phyloP scores from a whole-genome alignment of 345 rosid genomes.

The Gossypium thurberi region DNA sequence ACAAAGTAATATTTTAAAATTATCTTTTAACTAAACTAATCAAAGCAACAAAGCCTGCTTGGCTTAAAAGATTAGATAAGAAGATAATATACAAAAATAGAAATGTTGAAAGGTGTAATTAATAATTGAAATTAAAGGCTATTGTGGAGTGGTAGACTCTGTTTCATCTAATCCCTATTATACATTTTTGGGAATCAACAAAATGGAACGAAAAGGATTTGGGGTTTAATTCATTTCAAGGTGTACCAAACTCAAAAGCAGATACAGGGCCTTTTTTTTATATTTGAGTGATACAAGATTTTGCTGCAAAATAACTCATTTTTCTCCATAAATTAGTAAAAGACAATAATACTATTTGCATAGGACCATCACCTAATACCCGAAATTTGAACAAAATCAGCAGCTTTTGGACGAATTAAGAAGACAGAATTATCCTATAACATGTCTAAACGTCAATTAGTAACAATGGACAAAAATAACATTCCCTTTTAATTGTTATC shows the following conservation, averaged over 20 bases:
- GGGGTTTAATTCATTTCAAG: conserved; percentile 5
- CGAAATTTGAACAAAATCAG: background rate
- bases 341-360: background rate
- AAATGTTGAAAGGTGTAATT: background rate
- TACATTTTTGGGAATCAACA: background rate
- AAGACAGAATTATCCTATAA: conserved; percentile 8
- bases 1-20: background rate
- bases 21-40: conserved; percentile 3
- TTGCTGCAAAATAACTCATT: background rate
- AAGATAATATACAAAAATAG: conserved; percentile 15
- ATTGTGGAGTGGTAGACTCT: background rate
- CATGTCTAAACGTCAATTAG: background rate
- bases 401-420: background rate
- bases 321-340: background rate
- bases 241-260: conserved; percentile 4
- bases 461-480: conserved; percentile 6
- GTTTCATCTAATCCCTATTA: background rate
- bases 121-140: background rate
- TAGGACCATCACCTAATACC: background rate
- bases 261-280: background rate
- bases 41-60: conserved; percentile 13
- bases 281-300: background rate
- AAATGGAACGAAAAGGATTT: background rate
- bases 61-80: conserved; percentile 18
- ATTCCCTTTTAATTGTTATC: conserved; percentile 14